Evolutionary conservation across 2,329 filamentous ascomycete species (phyloP), one percentile per base, ranked within the genome.

Genomic region (Paracoccidioides brasiliensis): DNA sequence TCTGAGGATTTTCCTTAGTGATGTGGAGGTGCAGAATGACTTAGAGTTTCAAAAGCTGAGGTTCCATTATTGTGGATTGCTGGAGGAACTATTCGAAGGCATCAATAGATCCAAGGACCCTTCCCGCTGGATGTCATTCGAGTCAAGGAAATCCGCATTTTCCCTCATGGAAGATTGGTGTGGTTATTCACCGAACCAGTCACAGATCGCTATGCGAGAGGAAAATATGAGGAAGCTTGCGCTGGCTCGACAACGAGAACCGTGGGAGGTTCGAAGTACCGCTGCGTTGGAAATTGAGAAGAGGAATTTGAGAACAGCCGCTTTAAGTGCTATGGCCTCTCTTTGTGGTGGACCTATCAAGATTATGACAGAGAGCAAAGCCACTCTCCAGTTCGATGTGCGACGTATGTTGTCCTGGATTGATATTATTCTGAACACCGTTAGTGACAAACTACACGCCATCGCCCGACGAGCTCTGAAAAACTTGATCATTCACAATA

Each of bases 131-230:
- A 93, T 98, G 82, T 90, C 93, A 0, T 98, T 98, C 65, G 93
- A 98, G 68, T 88, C 90, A 10, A 80, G 94, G 43, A 95, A 96
- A 67, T 96, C 93, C 4, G 87, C 91, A 0, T 98, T 98, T 66
- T 85, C 90, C 0, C 74, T 98, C 50, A 97, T 98, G 90, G 93
- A 98, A 70, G 91, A 97, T 61, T 98, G 94, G 94, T 98, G 93
- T 67, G 93, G 93, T 2, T 96, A 94, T 68, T 95, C 90, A 6
- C 89, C 90, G 0, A 95, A 96, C 60, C 89, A 94, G 67, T 78
- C 75, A 12, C 87, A 94, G 60, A 87, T 95, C 43, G 81, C 84
- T 4, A 83, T 85, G 56, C 80, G 89, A 58, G 90, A 96, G 70
- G 86, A 95, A 59, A 86, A 81, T 40, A 94, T 96, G 85, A 80